phyloP scores from a whole-genome alignment of 305 asterid species.

The Fraxinus floribunda region DNA sequence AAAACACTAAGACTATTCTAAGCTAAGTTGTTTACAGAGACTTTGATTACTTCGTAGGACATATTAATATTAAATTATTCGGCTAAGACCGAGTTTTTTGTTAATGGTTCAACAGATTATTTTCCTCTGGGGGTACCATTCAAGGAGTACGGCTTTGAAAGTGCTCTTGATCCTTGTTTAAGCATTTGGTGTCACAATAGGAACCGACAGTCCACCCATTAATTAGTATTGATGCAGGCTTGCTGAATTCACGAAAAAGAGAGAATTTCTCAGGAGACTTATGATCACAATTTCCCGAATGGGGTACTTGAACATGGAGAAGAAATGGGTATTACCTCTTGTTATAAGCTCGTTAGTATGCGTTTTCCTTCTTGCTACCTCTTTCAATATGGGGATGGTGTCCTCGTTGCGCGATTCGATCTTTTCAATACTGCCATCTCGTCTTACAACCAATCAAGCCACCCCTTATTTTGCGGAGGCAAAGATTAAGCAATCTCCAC shows the following conservation, averaged over 20 bases:
- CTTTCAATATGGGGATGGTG: slow-evolving; percentile 69
- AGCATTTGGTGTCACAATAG: slow-evolving; percentile 26
- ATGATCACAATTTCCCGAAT: slow-evolving; percentile 51
- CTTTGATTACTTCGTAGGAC: slow-evolving; percentile 11
- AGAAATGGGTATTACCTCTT: slow-evolving; percentile 81
- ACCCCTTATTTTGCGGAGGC: slow-evolving; percentile 41
- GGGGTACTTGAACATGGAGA: slow-evolving; percentile 73
- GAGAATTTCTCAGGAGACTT: slow-evolving; percentile 27
- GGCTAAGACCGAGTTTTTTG: neutral
- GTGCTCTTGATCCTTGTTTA: slow-evolving; percentile 28
- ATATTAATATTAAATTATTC: slow-evolving; percentile 12
- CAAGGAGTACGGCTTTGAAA: slow-evolving; percentile 25
- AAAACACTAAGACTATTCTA: neutral
- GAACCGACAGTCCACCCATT: slow-evolving; percentile 24
- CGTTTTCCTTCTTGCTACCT: slow-evolving; percentile 65
- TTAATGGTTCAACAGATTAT: slow-evolving; percentile 19
- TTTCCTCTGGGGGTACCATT: slow-evolving; percentile 4
- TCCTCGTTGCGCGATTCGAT: slow-evolving; percentile 67
- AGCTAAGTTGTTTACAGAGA: slow-evolving; percentile 11
- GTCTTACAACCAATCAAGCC: slow-evolving; percentile 32
- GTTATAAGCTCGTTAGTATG: slow-evolving; percentile 60
- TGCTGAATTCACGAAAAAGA: slow-evolving; percentile 29
- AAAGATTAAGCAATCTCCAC: slow-evolving; percentile 40
- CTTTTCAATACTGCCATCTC: slow-evolving; percentile 54
- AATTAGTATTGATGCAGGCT: slow-evolving; percentile 14